Evolutionary conservation across 306 rosid genomes (phyloP).

Genomic region (Glycine soja): DNA sequence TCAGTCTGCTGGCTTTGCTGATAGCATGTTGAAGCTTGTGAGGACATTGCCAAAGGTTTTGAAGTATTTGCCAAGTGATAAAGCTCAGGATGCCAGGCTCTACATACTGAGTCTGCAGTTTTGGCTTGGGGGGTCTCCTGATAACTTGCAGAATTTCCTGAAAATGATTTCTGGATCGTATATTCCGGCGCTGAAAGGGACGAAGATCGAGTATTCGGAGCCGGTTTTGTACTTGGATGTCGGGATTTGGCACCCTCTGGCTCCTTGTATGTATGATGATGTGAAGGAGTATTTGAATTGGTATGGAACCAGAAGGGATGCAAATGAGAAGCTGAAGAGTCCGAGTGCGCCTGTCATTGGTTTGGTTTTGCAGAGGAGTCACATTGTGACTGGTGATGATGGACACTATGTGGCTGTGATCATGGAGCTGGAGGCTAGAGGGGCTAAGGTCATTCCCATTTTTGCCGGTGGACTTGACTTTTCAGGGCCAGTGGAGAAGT

Average conservation of each 20-base stretch:
- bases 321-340: slow-evolving; percentile 82
- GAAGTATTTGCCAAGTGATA: slow-evolving; percentile 95
- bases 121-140: slow-evolving; percentile 99
- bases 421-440: slow-evolving; percentile 95
- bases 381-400: slow-evolving; percentile 97
- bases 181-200: slow-evolving; percentile 80
- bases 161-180: slow-evolving; percentile 92
- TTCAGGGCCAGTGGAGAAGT: slow-evolving; percentile 96
- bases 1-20: slow-evolving; percentile 91
- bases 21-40: slow-evolving; percentile 98
- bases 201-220: slow-evolving; percentile 79
- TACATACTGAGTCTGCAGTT: slow-evolving; percentile 91
- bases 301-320: slow-evolving; percentile 94
- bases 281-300: slow-evolving; percentile 98
- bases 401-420: slow-evolving; percentile 98
- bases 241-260: slow-evolving; percentile 98
- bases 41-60: slow-evolving; percentile 94
- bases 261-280: slow-evolving; percentile 97
- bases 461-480: slow-evolving; percentile 95
- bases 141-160: slow-evolving; percentile 86
- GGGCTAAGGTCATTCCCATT: slow-evolving; percentile 94
- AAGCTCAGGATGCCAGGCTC: slow-evolving; percentile 95
- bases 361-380: slow-evolving; percentile 90
- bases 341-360: slow-evolving; percentile 71
- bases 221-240: slow-evolving; percentile 90